A percentile compares a stretch with the other conserved stretches of the same genome.
These are phyloP conservation scores for Aureococcus anophagefferens DNA, from an alignment of 108 stramenopile genomes.

Conservation along the genomic window DNA sequence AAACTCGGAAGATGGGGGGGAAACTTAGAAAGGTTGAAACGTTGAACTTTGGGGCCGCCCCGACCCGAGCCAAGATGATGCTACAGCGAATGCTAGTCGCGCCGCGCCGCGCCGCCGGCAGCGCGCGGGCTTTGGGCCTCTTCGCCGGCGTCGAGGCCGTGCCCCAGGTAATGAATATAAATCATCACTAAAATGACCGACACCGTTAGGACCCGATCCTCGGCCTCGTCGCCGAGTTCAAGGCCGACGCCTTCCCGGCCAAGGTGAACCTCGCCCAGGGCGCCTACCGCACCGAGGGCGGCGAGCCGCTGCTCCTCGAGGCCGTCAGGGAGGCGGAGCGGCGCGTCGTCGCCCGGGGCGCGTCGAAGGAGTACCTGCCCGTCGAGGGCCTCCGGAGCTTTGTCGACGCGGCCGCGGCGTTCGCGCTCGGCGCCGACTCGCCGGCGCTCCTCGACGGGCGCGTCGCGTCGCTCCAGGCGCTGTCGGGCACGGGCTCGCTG, in stretches of 20 bases:
- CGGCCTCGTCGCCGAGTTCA: conserved; percentile 7
- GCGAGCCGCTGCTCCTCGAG: conserved; percentile 80
- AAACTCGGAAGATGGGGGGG: too few relatives aligned
- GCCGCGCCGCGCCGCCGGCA: too few relatives aligned
- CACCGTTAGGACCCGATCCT: conserved; percentile 24
- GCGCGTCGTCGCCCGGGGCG: conserved; percentile 31
- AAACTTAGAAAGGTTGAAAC: too few relatives aligned
- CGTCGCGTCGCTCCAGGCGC: conserved; percentile 27
- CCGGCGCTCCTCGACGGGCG: conserved; percentile 31
- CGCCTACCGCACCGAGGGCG: conserved; percentile 80
- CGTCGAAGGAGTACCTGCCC: conserved; percentile 41
- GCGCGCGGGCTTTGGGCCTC: too few relatives aligned
- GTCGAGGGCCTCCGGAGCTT: conserved; percentile 29
- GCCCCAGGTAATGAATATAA: too few relatives aligned
- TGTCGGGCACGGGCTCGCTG: conserved; percentile 41
- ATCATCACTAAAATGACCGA: too few relatives aligned
- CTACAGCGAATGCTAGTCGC: too few relatives aligned
- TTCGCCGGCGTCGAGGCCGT: too few relatives aligned
- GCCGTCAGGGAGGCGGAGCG: conserved; percentile 79
- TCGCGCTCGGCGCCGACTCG: conserved; percentile 78
- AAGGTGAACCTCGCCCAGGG: conserved; percentile 82
- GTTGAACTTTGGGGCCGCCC: too few relatives aligned
- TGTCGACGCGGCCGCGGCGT: conserved; percentile 28
- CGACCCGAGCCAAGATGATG: too few relatives aligned
- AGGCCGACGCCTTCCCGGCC: conserved; percentile 2